Evolutionary conservation across 2,329 filamentous ascomycete species (phyloP).

Genomic region (Fusarium nematophilum): DNA sequence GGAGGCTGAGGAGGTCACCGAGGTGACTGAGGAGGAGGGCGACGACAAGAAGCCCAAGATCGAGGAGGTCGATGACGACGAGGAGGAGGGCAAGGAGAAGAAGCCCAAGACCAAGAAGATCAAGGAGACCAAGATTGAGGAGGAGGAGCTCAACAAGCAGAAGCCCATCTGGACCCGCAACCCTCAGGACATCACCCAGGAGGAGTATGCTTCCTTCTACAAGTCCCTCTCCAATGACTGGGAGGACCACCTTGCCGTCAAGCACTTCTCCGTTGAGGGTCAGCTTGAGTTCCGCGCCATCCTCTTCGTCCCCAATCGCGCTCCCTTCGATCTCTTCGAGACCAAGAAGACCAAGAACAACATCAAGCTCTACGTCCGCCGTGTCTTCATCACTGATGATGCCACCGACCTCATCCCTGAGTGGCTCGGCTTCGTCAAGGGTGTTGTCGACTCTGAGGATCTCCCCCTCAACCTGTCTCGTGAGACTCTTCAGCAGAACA

Average conservation of each 20-base stretch:
- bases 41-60: constrained; percentile 97
- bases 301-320: constrained; percentile 99
- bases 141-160: constrained; percentile 99
- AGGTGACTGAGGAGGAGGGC: constrained; percentile 72
- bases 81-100: constrained; percentile 89
- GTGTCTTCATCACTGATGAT: constrained; percentile 99
- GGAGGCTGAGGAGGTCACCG: constrained; percentile 82
- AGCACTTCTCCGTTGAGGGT: constrained; percentile 99
- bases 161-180: constrained; percentile 99
- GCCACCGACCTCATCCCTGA: constrained; percentile 99
- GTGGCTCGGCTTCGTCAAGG: constrained; percentile 99
- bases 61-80: constrained; percentile 89
- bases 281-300: constrained; percentile 99
- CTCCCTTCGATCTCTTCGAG: constrained; percentile 99
- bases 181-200: constrained; percentile 91
- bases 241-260: constrained; percentile 99
- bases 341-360: constrained; percentile 99
- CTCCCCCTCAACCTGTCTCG: constrained; percentile 99
- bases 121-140: constrained; percentile 98
- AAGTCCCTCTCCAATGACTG: constrained; percentile 99
- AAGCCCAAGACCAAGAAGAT: constrained; percentile 99
- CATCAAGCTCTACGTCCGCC: constrained; percentile 99
- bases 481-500: constrained; percentile 99
- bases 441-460: constrained; percentile 99
- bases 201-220: constrained; percentile 99